Evolutionary conservation across 75 land plant species (phyloP), one percentile per base, ranked within the genome.

Genomic region (Gnetum montanum): DNA sequence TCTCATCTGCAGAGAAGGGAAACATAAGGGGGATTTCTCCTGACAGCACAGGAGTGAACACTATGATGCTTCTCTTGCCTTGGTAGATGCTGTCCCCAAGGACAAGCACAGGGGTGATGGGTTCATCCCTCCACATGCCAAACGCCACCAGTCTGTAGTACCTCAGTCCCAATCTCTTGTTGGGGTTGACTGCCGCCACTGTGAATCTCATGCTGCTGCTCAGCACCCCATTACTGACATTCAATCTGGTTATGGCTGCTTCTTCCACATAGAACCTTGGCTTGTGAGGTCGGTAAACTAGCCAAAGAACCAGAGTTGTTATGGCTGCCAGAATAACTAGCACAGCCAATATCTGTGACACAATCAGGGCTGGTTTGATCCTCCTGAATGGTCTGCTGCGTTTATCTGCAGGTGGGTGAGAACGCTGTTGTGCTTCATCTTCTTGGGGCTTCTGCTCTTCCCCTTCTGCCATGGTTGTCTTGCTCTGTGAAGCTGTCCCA

Each of bases 211-310:
- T 57, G 49, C 20, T 57, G 61, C 50, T 28, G 56, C 51, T 27
- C 52, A 70, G 6, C n/a, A 52, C 34, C 40, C 54, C 25, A 23
- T 58, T 19, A 26, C 70, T 37, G 48, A 30, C 12, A 65, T 73
- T 80, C 51, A 80, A 64, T 28, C 34, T 31, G 55, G 70, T 63
- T 36, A 80, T 40, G 54, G 75, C 46, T 25, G 71, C 78, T 7
- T 25, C 57, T 8, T 47, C 54, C 2, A 80, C 71, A 30, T 16
- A 46, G 69, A 75, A 71, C 8, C 43, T 52, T 0, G 83, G 83
- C 7, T 57, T 51, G 26, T 54, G 25, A 18, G 83, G 83, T 30
- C 74, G 68, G 66, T 80, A 80, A 48, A 80, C 46, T 0, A 80
- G 62, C 70, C 70, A 80, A 8, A 74, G 20, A 0, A 58, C 43